Conservation (phyloP, 148 eudicot genomes). For the Cornus florida region DNA sequence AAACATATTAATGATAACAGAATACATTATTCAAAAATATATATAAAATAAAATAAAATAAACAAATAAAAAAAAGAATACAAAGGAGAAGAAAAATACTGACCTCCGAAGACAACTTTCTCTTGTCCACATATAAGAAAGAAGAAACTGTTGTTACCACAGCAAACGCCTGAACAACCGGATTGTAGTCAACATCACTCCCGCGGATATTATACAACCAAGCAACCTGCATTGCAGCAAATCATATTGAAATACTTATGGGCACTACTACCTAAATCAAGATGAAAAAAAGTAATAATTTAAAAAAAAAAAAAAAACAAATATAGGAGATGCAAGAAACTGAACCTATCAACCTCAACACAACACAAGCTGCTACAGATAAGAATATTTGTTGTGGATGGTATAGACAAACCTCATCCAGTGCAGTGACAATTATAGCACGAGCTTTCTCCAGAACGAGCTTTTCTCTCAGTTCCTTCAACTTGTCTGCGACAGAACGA, state of each 20-base stretch:
- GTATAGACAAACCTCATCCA: conserved; percentile 65
- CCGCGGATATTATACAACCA: conserved; percentile 95
- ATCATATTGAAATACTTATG: conserved; percentile 12
- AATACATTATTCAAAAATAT: neutral
- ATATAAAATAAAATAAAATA: neutral
- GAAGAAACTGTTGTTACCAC: conserved; percentile 70
- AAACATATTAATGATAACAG: neutral
- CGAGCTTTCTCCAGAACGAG: conserved; percentile 62
- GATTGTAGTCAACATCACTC: conserved; percentile 79
- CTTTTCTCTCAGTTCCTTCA: conserved; percentile 70
- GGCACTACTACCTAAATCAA: neutral
- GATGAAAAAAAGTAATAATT: neutral
- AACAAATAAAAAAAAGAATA: neutral
- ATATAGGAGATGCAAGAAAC: neutral
- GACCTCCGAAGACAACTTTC: conserved; percentile 86
- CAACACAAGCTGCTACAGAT: conserved; percentile 1
- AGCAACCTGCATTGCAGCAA: conserved; percentile 67
- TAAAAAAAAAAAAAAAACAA: neutral
- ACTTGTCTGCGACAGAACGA: conserved; percentile 74
- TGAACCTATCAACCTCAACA: neutral
- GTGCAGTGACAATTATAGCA: conserved; percentile 67
- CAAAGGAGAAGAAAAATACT: conserved; percentile 7
- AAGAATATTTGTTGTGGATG: neutral
- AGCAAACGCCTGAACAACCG: conserved; percentile 94
- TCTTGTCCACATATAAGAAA: conserved; percentile 81